Evolutionary conservation across 768 basidiomycete species (phyloP).

Genomic region (Neoboletus brunneissimus): DNA sequence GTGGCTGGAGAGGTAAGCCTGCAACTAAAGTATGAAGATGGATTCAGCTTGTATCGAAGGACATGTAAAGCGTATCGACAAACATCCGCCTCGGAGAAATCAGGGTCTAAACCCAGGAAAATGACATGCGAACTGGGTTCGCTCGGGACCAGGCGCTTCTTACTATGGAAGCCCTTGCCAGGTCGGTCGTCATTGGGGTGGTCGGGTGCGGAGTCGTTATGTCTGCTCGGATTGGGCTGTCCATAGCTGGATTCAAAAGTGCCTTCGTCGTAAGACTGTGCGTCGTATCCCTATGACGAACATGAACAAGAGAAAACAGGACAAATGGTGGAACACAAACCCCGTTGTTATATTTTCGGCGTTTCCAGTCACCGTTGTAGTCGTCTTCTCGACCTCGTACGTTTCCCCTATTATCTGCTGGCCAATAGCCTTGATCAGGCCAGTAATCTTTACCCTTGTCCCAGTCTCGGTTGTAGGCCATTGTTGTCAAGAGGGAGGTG

Average conservation of each 20-base stretch:
- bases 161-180: slow-evolving; percentile 43
- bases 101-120: slow-evolving; percentile 89
- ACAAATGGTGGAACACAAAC: slow-evolving; percentile 40
- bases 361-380: slow-evolving; percentile 65
- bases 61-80: slow-evolving; percentile 42
- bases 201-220: slow-evolving; percentile 41
- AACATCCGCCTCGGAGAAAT: slow-evolving; percentile 92
- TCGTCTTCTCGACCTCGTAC: slow-evolving; percentile 66
- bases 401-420: slow-evolving; percentile 36
- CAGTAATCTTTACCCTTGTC: slow-evolving; percentile 71
- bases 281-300: slow-evolving; percentile 48
- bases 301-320: slow-evolving; percentile 5
- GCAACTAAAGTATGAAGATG: slow-evolving; percentile 54
- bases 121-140: slow-evolving; percentile 92
- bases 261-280: slow-evolving; percentile 48
- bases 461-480: slow-evolving; percentile 86
- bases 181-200: slow-evolving; percentile 50
- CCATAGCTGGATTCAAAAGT: slow-evolving; percentile 36
- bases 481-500: slow-evolving; percentile 27
- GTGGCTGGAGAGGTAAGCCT: slow-evolving; percentile 69
- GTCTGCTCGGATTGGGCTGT: slow-evolving; percentile 29
- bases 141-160: slow-evolving; percentile 79
- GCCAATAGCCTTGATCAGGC: slow-evolving; percentile 47
- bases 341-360: slow-evolving; percentile 76
- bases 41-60: slow-evolving; percentile 36